These are phyloP conservation scores for Diaporthe sp. DNA, from an alignment of 2,329 filamentous ascomycete genomes.

Conservation along the genomic window DNA sequence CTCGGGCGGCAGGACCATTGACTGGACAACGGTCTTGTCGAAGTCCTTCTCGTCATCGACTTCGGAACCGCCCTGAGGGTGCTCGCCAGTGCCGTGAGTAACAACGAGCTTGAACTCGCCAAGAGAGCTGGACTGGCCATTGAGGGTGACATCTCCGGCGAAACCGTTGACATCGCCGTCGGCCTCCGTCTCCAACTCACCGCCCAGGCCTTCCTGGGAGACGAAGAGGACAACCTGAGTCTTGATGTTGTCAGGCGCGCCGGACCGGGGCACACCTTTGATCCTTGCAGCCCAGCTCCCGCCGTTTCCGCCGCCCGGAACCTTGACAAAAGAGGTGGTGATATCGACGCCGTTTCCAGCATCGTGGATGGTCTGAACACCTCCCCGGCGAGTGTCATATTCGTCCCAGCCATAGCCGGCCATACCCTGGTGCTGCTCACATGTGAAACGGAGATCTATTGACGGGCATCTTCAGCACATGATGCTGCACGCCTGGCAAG, in stretches of 20 bases:
- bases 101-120: constrained; percentile 86
- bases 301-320: constrained; percentile 86
- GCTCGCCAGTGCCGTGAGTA: constrained; percentile 76
- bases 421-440: constrained; percentile 95
- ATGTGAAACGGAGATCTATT: constrained; percentile 89
- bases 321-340: constrained; percentile 93
- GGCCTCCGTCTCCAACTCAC: constrained; percentile 70
- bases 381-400: constrained; percentile 90
- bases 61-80: constrained; percentile 75
- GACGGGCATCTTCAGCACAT: constrained; percentile 41
- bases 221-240: constrained; percentile 88
- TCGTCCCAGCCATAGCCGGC: constrained; percentile 98
- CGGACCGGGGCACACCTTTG: constrained; percentile 82
- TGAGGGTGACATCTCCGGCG: constrained; percentile 75
- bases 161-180: constrained; percentile 64
- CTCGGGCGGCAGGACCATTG: constrained; percentile 75
- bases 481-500: not conserved
- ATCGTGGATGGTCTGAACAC: constrained; percentile 92
- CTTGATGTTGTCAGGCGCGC: constrained; percentile 76
- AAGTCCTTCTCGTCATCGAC: constrained; percentile 78
- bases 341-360: constrained; percentile 89
- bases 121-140: constrained; percentile 78
- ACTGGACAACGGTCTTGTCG: constrained; percentile 82
- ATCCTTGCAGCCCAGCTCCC: constrained; percentile 94
- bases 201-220: constrained; percentile 79